A percentile compares a stretch with the other conserved stretches of the same genome.
Evolutionary conservation across 768 basidiomycete genomes (phyloP).

Genomic region (Lactifluus volemus): DNA sequence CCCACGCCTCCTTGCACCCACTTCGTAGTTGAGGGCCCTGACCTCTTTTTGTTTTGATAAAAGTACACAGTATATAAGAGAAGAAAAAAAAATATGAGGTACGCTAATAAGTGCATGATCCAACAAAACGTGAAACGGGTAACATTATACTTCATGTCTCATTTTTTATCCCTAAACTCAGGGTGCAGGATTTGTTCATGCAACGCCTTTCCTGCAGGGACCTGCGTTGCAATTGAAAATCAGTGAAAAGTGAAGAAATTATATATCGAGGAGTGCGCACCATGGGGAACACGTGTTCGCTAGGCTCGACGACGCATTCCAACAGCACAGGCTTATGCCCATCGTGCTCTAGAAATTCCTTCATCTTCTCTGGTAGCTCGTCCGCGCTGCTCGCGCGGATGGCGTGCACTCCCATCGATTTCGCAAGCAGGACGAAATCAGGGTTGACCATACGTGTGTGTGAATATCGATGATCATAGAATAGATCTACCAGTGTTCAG

Average conservation of each 20-base stretch:
- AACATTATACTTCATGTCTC: constrained; percentile 4
- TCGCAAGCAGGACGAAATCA: constrained; percentile 83
- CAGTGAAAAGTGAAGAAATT: constrained; percentile 18
- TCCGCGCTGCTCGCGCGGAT: constrained; percentile 60
- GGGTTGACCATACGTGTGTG: constrained; percentile 96
- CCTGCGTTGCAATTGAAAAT: constrained; percentile 34
- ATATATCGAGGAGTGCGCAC: constrained; percentile 32
- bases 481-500: constrained; percentile 51
- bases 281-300: constrained; percentile 91
- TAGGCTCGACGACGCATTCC: constrained; percentile 47
- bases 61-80: constrained; percentile 8
- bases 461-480: constrained; percentile 95
- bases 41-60: neutral
- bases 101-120: neutral
- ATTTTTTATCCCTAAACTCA: constrained; percentile 2
- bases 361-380: constrained; percentile 93
- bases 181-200: constrained; percentile 87
- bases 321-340: constrained; percentile 77
- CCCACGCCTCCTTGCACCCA: constrained; percentile 13
- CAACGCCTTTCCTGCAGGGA: constrained; percentile 88
- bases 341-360: constrained; percentile 96
- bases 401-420: constrained; percentile 89
- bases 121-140: neutral
- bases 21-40: neutral
- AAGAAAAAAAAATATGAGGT: neutral